These are phyloP conservation scores for Leishmania major DNA, from an alignment of 208 protist genomes.

Conservation along the genomic window DNA sequence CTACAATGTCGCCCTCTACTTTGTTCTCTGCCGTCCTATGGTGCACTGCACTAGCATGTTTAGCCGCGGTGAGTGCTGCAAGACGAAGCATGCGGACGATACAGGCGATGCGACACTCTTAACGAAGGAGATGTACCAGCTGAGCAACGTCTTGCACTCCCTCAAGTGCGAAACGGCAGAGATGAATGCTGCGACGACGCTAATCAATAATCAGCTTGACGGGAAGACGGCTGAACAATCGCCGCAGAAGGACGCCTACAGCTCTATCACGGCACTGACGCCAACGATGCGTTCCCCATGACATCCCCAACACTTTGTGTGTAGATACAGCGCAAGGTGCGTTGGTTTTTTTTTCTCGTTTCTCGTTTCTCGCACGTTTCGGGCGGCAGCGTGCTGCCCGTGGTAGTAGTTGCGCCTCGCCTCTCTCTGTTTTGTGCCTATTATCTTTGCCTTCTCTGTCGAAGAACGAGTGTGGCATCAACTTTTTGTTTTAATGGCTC, in stretches of 20 bases:
- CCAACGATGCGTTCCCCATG: neutral
- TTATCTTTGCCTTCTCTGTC: neutral
- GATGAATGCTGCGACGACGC: constrained; percentile 22
- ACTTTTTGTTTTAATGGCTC: neutral
- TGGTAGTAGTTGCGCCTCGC: neutral
- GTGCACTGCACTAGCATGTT: constrained; percentile 40
- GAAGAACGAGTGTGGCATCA: neutral
- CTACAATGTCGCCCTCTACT: constrained; percentile 55
- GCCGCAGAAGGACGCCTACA: neutral
- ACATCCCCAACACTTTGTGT: neutral
- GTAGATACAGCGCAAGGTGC: neutral
- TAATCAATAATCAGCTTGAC: constrained; percentile 21
- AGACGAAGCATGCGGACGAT: constrained; percentile 20
- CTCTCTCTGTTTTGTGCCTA: neutral
- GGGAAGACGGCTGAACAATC: neutral
- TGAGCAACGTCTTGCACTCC: constrained; percentile 41
- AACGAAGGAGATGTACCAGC: constrained; percentile 66
- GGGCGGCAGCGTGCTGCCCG: neutral
- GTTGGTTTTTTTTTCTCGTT: neutral
- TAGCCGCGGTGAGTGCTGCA: constrained; percentile 30
- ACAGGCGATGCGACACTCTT: constrained; percentile 25
- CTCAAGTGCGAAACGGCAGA: constrained; percentile 35
- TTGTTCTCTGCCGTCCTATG: constrained; percentile 63
- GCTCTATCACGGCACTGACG: neutral
- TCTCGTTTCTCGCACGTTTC: neutral